Percentiles rank a stretch among this genome's conserved stretches.
These are phyloP conservation scores for Kockiozyma suomiensis DNA, from an alignment of 805 yeast species.

Conservation along the genomic window DNA sequence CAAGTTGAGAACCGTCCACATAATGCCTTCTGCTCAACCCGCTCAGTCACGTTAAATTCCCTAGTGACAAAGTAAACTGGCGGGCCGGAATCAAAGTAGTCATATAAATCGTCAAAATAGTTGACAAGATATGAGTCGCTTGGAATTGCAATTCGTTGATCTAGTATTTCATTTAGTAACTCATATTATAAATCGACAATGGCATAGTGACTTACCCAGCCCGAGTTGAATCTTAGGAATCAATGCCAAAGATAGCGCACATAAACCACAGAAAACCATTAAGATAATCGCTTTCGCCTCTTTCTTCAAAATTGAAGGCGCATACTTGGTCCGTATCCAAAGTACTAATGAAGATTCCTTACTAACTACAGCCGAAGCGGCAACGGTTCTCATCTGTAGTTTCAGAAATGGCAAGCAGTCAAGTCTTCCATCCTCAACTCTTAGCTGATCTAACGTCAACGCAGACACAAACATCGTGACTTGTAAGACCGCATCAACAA, in stretches of 20 bases:
- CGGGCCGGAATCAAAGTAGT: constrained; percentile 82
- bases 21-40: constrained; percentile 66
- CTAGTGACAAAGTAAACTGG: constrained; percentile 86
- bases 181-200: neutral
- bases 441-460: constrained; percentile 63
- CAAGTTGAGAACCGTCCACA: constrained; percentile 91
- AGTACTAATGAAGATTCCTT: constrained; percentile 38
- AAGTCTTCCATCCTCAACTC: constrained; percentile 60
- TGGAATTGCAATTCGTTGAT: constrained; percentile 88
- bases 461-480: constrained; percentile 79
- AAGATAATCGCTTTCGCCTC: constrained; percentile 54
- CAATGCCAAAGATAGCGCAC: constrained; percentile 67
- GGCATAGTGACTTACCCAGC: constrained; percentile 42
- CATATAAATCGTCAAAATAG: constrained; percentile 76
- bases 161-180: constrained; percentile 41
- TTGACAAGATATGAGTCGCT: constrained; percentile 75
- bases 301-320: constrained; percentile 59
- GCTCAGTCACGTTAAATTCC: constrained; percentile 61
- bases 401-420: constrained; percentile 65
- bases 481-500: constrained; percentile 75
- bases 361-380: constrained; percentile 22
- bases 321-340: constrained; percentile 56
- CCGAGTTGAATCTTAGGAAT: constrained; percentile 76
- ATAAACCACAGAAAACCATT: constrained; percentile 59
- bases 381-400: constrained; percentile 24